These are phyloP conservation scores for Xylaria polymorpha DNA, from an alignment of 2,329 filamentous ascomycete species.

Conservation along the genomic window DNA sequence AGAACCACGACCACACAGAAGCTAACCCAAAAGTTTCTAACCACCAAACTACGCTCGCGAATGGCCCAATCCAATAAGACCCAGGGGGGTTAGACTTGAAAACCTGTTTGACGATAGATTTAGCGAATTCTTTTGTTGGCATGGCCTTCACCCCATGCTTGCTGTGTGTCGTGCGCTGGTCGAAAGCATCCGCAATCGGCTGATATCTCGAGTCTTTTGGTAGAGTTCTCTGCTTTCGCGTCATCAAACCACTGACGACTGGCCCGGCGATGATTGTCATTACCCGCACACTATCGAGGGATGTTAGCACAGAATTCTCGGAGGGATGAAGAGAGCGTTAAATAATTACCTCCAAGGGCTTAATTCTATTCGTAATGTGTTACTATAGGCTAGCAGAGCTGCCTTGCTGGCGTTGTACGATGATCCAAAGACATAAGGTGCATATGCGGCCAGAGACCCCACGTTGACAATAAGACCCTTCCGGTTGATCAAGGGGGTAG, in stretches of 20 bases:
- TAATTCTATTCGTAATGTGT: constrained; percentile 38
- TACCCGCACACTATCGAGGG: not conserved
- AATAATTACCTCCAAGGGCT: constrained; percentile 32
- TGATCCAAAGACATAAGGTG: constrained; percentile 37
- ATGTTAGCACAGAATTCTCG: not conserved
- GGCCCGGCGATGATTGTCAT: constrained; percentile 34
- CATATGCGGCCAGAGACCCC: constrained; percentile 27
- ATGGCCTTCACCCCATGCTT: constrained; percentile 28
- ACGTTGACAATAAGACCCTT: constrained; percentile 34
- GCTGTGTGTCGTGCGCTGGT: constrained; percentile 31
- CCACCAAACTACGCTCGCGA: constrained; percentile 33
- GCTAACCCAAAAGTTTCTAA: constrained; percentile 32
- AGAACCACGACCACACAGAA: constrained; percentile 35
- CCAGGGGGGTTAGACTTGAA: not conserved
- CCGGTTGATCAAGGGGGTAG: constrained; percentile 17
- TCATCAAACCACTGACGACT: constrained; percentile 35
- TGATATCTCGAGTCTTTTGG: constrained; percentile 32
- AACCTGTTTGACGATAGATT: not conserved
- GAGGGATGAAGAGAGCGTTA: not conserved
- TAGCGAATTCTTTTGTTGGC: not conserved
- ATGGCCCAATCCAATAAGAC: constrained; percentile 37
- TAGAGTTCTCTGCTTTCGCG: constrained; percentile 25
- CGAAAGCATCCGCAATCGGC: constrained; percentile 32
- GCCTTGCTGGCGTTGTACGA: constrained; percentile 40
- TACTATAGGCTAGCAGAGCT: constrained; percentile 32